Evolutionary conservation across 495 filamentous ascomycete species (phyloP), one percentile per base, ranked within the genome.

Genomic region (Glutinoglossum americanum): DNA sequence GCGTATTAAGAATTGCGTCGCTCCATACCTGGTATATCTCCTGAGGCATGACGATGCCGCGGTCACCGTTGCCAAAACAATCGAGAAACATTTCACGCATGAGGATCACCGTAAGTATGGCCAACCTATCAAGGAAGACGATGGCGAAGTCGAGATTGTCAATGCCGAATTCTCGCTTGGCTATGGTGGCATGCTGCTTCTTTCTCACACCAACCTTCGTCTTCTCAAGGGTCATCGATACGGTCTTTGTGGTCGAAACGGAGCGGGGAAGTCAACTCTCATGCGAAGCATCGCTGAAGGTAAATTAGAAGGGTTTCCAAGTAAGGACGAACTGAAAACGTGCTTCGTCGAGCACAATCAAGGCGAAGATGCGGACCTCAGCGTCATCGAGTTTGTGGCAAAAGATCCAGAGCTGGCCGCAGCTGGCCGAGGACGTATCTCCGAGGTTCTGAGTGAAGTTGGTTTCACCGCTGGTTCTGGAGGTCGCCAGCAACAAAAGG

Each of bases 261-360:
- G 92, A 68, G 89, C 89, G 53, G 92, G 92, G 61, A 99, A 99
- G 73, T 97, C 92, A 19, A 99, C 92, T 13, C 77, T 99, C 55
- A 97, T 99, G 92, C 85, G 84, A 64, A 87, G 84, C 68, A 99
- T 99, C 60, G 87, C 92, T 60, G 80, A 82, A 54, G 89, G 89
- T 58, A 97, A 99, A 73, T 78, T 99, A 0, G 92, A 99, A 68
- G 92, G 92, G 25, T 99, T 99, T 73, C 92, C 92, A 26, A 76
- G 87, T 26, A 90, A 84, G 62, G 87, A 93, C 59, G 80, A 85
- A 58, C 81, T 99, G 57, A 82, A 84, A 57, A 97, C 92, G 32
- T 99, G 93, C 72, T 99, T 97, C 62, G 92, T 99, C 23, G 92
- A 99, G 75, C 92, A 99, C 72, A 94, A 94, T 69, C 89, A 97